Conservation (phyloP, 768 basidiomycete species). For the Collybiopsis confluens region DNA sequence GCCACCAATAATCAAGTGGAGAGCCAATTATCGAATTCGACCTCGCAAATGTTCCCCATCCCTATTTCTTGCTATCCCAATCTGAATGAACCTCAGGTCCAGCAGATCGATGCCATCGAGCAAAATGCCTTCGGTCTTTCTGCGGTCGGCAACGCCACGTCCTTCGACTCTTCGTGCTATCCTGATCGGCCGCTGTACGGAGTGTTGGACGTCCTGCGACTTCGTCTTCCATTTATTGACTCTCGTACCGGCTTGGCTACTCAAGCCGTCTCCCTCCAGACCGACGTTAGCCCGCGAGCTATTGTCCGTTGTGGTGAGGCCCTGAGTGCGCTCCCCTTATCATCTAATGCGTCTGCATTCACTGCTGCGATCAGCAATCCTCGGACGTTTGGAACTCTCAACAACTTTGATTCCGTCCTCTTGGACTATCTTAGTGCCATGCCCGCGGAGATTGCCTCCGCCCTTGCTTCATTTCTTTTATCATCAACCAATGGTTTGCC, state of each 20-base stretch:
- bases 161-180: constrained; percentile 51
- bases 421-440: constrained; percentile 54
- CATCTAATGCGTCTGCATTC: constrained; percentile 22
- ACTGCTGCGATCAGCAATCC: constrained; percentile 37
- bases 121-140: constrained; percentile 46
- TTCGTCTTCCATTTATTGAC: constrained; percentile 56
- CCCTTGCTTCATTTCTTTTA: constrained; percentile 48
- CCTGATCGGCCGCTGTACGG: constrained; percentile 60
- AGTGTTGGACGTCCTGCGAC: constrained; percentile 49
- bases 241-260: constrained; percentile 34
- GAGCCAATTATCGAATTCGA: constrained; percentile 36
- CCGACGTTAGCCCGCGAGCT: constrained; percentile 41
- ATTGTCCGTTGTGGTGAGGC: constrained; percentile 49
- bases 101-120: constrained; percentile 46
- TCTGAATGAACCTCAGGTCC: constrained; percentile 32
- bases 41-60: constrained; percentile 47
- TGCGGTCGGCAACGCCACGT: constrained; percentile 19
- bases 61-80: constrained; percentile 61
- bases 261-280: constrained; percentile 47
- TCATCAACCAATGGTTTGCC: constrained; percentile 31
- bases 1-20: constrained; percentile 37
- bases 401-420: constrained; percentile 52
- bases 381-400: constrained; percentile 51
- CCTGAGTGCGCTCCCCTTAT: constrained; percentile 44
- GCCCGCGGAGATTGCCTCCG: constrained; percentile 37